Evolutionary conservation across 176 grass and related monocot genomes (phyloP).

Genomic region (Cenchrus fungigraminus): DNA sequence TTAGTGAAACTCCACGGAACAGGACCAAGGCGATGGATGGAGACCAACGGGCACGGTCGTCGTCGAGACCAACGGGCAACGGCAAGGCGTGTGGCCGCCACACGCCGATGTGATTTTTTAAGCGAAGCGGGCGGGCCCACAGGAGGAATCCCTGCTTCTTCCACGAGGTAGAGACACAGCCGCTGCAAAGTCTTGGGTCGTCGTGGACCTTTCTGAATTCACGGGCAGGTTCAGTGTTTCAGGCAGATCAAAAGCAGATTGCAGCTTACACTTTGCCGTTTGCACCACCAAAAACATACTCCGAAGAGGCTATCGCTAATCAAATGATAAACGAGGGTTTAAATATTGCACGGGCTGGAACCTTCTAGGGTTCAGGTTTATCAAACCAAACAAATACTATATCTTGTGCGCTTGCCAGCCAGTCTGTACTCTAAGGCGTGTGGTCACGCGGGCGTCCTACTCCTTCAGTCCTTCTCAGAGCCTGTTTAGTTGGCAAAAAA

Average conservation of each 20-base stretch:
- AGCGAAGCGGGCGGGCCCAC: not conserved
- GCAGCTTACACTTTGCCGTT: too few relatives aligned
- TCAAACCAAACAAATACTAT: not conserved
- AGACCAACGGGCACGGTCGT: too few relatives aligned
- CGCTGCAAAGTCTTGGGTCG: not conserved
- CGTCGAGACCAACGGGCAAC: too few relatives aligned
- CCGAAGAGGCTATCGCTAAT: not conserved
- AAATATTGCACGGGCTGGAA: slow-evolving; percentile 39
- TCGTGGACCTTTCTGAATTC: not conserved
- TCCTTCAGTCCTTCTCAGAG: too few relatives aligned
- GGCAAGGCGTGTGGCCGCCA: slow-evolving; percentile 31
- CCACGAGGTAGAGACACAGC: too few relatives aligned
- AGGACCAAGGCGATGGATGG: too few relatives aligned
- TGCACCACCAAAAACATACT: too few relatives aligned
- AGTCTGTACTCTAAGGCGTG: too few relatives aligned
- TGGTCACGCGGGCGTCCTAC: too few relatives aligned
- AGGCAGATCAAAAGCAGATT: not conserved
- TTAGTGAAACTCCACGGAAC: too few relatives aligned
- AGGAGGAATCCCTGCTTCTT: too few relatives aligned
- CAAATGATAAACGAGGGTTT: not conserved
- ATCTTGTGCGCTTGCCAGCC: not conserved
- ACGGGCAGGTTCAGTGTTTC: not conserved
- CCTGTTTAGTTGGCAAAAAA: too few relatives aligned
- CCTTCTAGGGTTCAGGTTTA: slow-evolving; percentile 25
- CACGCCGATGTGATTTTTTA: slow-evolving; percentile 18